Percentiles rank a stretch among this genome's conserved stretches.
Conservation (phyloP, 345 rosid genomes). For the Acer saccharum region DNA sequence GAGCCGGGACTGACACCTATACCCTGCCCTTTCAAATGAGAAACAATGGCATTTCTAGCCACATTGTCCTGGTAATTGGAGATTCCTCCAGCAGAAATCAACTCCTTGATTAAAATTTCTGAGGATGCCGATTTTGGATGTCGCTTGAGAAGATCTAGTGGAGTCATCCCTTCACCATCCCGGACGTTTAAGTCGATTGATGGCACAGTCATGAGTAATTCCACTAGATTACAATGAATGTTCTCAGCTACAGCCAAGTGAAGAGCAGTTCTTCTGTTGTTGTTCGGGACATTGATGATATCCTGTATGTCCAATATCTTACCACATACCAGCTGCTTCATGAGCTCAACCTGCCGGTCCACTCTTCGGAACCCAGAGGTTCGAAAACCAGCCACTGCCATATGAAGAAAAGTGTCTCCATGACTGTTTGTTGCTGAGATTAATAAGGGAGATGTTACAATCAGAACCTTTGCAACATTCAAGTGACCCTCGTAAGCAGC, state of each 20-base stretch:
- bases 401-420: constrained; percentile 87
- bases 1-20: constrained; percentile 81
- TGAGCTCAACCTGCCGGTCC: constrained; percentile 72
- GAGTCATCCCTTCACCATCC: constrained; percentile 76
- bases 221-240: constrained; percentile 63
- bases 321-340: constrained; percentile 52
- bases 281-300: constrained; percentile 63
- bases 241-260: constrained; percentile 79
- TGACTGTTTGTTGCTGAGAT: constrained; percentile 44
- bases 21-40: constrained; percentile 58
- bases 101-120: constrained; percentile 71
- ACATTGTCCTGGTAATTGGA: constrained; percentile 40
- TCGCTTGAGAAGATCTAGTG: constrained; percentile 75
- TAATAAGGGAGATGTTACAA: constrained; percentile 50
- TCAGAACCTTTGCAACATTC: constrained; percentile 53
- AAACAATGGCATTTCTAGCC: constrained; percentile 42
- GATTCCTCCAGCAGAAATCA: constrained; percentile 83
- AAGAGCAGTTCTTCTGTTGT: constrained; percentile 73
- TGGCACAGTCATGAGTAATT: constrained; percentile 60
- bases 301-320: constrained; percentile 40
- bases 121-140: constrained; percentile 68
- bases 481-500: constrained; percentile 83
- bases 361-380: constrained; percentile 74
- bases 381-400: constrained; percentile 78
- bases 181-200: constrained; percentile 59